Percentiles rank a stretch among this genome's conserved stretches.
Evolutionary conservation across 169 alveolate species (phyloP).

Genomic region (Toxoplasma gondii): DNA sequence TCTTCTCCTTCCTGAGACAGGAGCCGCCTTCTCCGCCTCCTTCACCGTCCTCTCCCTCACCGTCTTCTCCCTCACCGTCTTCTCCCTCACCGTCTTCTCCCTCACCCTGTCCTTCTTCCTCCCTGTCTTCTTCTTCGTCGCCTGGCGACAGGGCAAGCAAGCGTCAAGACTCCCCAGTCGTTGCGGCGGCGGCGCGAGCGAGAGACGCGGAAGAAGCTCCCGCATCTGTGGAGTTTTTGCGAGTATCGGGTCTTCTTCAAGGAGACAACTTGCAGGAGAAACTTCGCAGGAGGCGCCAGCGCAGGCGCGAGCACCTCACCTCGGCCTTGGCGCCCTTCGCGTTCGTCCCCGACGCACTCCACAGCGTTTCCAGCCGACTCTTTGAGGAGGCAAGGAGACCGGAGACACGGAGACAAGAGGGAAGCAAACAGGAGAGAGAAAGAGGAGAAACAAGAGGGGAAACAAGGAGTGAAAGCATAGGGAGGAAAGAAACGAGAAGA

Average conservation of each 20-base stretch:
- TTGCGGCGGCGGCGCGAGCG: too few relatives aligned
- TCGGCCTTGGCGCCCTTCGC: background rate
- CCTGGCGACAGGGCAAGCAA: too few relatives aligned
- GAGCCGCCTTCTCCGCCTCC: background rate
- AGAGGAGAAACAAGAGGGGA: conserved; percentile 1
- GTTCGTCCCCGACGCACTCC: background rate
- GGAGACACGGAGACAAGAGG: background rate
- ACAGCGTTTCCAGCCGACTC: background rate
- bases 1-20: background rate
- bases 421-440: background rate
- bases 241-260: background rate
- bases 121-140: too few relatives aligned
- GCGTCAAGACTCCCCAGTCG: too few relatives aligned
- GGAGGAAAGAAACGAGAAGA: background rate
- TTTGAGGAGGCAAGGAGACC: background rate
- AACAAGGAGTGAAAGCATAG: background rate
- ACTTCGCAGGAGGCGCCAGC: background rate
- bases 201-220: too few relatives aligned
- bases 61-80: background rate
- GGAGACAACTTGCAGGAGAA: background rate
- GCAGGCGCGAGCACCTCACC: background rate
- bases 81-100: background rate
- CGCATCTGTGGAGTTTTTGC: background rate
- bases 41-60: background rate
- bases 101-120: background rate